Conservation (phyloP, 352 stramenopile genomes). For the Albugo candida region DNA sequence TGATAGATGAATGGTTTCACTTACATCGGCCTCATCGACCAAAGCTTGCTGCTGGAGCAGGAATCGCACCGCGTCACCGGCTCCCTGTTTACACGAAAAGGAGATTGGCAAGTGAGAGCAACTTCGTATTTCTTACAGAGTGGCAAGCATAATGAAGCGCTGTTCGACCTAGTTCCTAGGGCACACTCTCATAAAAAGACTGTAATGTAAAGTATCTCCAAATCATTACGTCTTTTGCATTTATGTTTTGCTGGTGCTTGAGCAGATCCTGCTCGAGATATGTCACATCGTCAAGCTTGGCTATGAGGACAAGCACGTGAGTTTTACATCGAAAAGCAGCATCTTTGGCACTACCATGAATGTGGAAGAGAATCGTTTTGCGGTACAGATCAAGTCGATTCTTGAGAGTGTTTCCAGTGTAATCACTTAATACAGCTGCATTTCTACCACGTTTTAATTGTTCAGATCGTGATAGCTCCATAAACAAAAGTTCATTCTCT, state of each 20-base stretch:
- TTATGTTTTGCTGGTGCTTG: slow-evolving; percentile 40
- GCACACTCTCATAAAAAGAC: not conserved
- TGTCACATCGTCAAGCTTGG: slow-evolving; percentile 48
- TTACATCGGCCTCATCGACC: slow-evolving; percentile 55
- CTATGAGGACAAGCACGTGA: slow-evolving; percentile 5
- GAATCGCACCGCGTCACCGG: slow-evolving; percentile 25
- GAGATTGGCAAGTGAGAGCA: not conserved
- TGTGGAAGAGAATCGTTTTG: slow-evolving; percentile 59
- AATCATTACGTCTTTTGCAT: slow-evolving; percentile 38
- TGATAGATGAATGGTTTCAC: not conserved
- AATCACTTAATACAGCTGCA: slow-evolving; percentile 40
- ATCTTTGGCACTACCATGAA: slow-evolving; percentile 20
- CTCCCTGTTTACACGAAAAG: slow-evolving; percentile 14
- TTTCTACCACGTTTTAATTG: slow-evolving; percentile 35
- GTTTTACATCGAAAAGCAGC: not conserved
- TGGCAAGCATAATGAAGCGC: slow-evolving; percentile 56
- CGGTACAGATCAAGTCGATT: slow-evolving; percentile 45
- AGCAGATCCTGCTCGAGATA: slow-evolving; percentile 42
- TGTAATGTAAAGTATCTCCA: not conserved
- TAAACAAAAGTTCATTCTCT: slow-evolving; percentile 41
- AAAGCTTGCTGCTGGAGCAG: slow-evolving; percentile 52
- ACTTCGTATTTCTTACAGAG: slow-evolving; percentile 15
- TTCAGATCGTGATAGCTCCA: slow-evolving; percentile 44
- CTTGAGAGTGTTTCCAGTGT: slow-evolving; percentile 46
- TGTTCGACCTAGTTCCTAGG: slow-evolving; percentile 51